Evolutionary conservation across 352 stramenopile genomes (phyloP).

Genomic region (Phytophthora colocasiae): DNA sequence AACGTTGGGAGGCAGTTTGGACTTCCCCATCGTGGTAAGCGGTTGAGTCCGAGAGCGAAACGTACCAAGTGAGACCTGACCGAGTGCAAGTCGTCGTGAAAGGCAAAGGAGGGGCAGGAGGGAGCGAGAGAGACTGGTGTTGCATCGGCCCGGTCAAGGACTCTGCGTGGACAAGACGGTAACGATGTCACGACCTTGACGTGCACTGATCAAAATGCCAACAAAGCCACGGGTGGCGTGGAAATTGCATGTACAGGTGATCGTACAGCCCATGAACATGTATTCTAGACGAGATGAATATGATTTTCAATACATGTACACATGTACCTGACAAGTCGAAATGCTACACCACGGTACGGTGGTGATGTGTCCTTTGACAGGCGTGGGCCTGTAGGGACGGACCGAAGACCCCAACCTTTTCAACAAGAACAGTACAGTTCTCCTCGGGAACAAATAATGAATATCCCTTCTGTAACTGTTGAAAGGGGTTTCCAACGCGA

Average conservation of each 20-base stretch:
- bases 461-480: too few relatives aligned
- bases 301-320: too few relatives aligned
- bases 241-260: background rate
- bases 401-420: too few relatives aligned
- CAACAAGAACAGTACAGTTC: too few relatives aligned
- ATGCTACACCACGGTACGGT: too few relatives aligned
- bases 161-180: conserved; percentile 9
- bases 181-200: conserved; percentile 5
- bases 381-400: too few relatives aligned
- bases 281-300: background rate
- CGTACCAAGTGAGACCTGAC: conserved; percentile 3
- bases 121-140: conserved; percentile 14
- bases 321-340: too few relatives aligned
- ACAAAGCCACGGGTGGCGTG: background rate
- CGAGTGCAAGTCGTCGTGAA: background rate
- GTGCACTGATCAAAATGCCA: background rate
- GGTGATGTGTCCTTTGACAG: too few relatives aligned
- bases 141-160: conserved; percentile 11
- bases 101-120: conserved; percentile 29
- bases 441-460: too few relatives aligned
- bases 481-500: too few relatives aligned
- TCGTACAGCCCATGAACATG: background rate
- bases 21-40: conserved; percentile 24
- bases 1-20: conserved; percentile 32
- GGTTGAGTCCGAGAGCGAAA: background rate